Conservation (phyloP, 192 early-diverging fungal species). For the Coemansia sp. region DNA sequence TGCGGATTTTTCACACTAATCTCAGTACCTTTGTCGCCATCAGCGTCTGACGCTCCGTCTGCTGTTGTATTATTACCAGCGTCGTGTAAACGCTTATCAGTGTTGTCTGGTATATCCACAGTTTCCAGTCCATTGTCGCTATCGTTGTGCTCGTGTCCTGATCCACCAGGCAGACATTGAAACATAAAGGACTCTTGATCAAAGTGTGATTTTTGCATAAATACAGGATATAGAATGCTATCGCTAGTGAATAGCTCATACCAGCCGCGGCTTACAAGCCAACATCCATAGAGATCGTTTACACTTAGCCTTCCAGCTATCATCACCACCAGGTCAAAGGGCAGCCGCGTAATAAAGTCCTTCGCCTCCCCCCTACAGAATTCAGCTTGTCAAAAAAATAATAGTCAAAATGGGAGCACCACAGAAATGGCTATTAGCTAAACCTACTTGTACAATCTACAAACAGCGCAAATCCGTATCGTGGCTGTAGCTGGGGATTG, state of each 20-base stretch:
- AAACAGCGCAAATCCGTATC: background rate
- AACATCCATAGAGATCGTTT: slow-evolving; percentile 37
- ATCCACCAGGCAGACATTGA: slow-evolving; percentile 26
- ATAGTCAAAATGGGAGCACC: background rate
- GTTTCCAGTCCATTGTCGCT: background rate
- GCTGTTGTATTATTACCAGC: background rate
- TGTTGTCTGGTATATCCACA: background rate
- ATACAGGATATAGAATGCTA: slow-evolving; percentile 21
- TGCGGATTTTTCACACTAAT: slow-evolving; percentile 3
- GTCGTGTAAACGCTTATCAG: background rate
- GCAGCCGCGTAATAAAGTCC: slow-evolving; percentile 40
- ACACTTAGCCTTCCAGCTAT: slow-evolving; percentile 18
- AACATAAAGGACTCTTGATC: slow-evolving; percentile 51
- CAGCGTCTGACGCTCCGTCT: background rate
- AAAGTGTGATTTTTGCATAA: slow-evolving; percentile 41
- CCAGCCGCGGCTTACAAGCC: slow-evolving; percentile 34
- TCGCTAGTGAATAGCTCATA: slow-evolving; percentile 28
- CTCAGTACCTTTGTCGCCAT: background rate
- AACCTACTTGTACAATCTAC: background rate
- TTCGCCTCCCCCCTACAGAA: slow-evolving; percentile 7
- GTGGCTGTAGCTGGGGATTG: background rate
- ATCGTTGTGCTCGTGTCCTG: slow-evolving; percentile 11
- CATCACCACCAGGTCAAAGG: slow-evolving; percentile 42
- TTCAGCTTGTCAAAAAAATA: background rate
- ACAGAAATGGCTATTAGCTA: background rate